These are phyloP conservation scores for Saturnispora galanensis DNA, from an alignment of 805 yeast genomes.

Conservation along the genomic window DNA sequence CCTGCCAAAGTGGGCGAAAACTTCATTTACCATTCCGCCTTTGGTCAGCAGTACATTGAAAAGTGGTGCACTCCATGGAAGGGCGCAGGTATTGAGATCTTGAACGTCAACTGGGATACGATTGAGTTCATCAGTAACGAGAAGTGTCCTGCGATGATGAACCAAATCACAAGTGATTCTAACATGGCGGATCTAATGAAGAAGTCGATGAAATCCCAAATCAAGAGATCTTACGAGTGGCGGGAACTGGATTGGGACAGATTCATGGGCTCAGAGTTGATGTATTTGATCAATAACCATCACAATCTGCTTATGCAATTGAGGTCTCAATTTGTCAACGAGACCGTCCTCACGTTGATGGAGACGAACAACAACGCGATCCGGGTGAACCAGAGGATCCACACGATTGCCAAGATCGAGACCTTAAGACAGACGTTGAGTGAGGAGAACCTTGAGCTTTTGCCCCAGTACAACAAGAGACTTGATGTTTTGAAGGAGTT, in stretches of 20 bases:
- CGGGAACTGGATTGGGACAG: conserved; percentile 34
- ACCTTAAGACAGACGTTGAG: conserved; percentile 55
- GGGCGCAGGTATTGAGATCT: conserved; percentile 1
- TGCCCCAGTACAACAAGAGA: conserved; percentile 92
- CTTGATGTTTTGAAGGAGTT: conserved; percentile 65
- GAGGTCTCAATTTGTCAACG: conserved; percentile 21
- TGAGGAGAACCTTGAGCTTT: conserved; percentile 77
- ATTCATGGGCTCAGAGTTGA: conserved; percentile 27
- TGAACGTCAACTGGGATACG: conserved; percentile 26
- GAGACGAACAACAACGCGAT: conserved; percentile 13
- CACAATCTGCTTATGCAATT: conserved; percentile 20
- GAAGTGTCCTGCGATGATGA: conserved; percentile 19
- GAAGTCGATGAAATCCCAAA: neutral
- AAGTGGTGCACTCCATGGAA: conserved; percentile 29
- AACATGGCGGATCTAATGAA: neutral
- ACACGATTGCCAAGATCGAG: conserved; percentile 41
- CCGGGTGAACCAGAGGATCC: conserved; percentile 34
- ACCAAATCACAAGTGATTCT: conserved; percentile 2
- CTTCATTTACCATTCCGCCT: conserved; percentile 19
- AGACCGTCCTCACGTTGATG: conserved; percentile 13
- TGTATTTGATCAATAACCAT: conserved; percentile 32
- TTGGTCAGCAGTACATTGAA: conserved; percentile 25
- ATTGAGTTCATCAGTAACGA: conserved; percentile 38
- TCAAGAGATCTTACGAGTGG: conserved; percentile 28
- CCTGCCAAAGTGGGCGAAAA: conserved; percentile 8